phyloP scores from a whole-genome alignment of 2,329 filamentous ascomycete species.

The Colletotrichum ledebouriae region DNA sequence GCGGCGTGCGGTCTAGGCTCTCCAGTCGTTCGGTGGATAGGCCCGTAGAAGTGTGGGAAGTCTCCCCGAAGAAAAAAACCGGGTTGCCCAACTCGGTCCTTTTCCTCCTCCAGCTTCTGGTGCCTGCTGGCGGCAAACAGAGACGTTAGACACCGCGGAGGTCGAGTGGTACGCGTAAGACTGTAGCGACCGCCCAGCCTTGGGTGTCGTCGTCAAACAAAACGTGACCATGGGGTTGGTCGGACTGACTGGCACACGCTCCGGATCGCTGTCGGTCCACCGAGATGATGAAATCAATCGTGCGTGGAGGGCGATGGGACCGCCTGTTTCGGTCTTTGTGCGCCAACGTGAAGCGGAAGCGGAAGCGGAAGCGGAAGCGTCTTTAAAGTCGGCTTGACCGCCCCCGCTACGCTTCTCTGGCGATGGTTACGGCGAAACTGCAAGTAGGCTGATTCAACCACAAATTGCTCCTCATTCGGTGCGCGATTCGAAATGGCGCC shows the following conservation, averaged over 20 bases:
- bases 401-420: slow-evolving; percentile 22
- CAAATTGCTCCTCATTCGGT: background rate
- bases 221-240: slow-evolving; percentile 5
- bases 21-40: background rate
- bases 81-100: slow-evolving; percentile 19
- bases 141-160: background rate
- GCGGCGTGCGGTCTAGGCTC: slow-evolving; percentile 27
- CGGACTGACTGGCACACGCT: slow-evolving; percentile 12
- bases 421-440: slow-evolving; percentile 23
- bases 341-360: background rate
- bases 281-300: slow-evolving; percentile 33
- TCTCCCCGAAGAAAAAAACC: slow-evolving; percentile 15
- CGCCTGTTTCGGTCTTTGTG: slow-evolving; percentile 1
- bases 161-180: slow-evolving; percentile 36
- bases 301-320: slow-evolving; percentile 21
- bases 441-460: background rate
- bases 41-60: slow-evolving; percentile 10
- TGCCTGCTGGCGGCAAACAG: background rate
- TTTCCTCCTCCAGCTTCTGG: background rate
- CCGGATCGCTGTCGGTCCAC: slow-evolving; percentile 32
- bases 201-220: slow-evolving; percentile 22
- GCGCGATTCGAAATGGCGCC: slow-evolving; percentile 29
- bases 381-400: slow-evolving; percentile 29
- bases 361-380: background rate
- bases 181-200: slow-evolving; percentile 31